Percentiles rank a stretch among this genome's conserved stretches.
phyloP scores from a whole-genome alignment of 345 rosid genomes.

The Mercurialis annua region DNA sequence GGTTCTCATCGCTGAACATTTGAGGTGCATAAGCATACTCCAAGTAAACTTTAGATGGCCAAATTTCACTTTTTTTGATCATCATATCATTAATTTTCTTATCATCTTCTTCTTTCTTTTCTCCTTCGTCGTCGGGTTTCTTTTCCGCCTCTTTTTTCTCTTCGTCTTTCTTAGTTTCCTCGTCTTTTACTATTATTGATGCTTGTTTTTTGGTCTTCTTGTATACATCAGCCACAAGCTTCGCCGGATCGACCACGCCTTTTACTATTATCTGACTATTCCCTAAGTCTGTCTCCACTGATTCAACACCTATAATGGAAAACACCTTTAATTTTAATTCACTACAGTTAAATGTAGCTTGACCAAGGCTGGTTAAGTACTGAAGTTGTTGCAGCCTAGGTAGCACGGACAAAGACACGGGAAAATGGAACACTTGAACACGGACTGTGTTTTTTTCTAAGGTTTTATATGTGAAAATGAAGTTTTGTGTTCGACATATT shows the following conservation, averaged over 20 bases:
- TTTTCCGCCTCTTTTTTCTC: constrained; percentile 34
- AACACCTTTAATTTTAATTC: too few species aligned
- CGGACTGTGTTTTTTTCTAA: too few species aligned
- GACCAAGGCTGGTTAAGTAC: too few species aligned
- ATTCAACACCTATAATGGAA: constrained; percentile 56
- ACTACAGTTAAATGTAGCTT: too few species aligned
- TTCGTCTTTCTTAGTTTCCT: constrained; percentile 43
- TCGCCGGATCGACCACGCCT: constrained; percentile 50
- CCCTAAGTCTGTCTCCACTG: constrained; percentile 49
- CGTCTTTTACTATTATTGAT: constrained; percentile 45
- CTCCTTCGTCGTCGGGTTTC: constrained; percentile 24
- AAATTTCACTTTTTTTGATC: constrained; percentile 43
- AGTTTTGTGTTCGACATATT: too few species aligned
- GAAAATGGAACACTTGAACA: too few species aligned
- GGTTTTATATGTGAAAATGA: too few species aligned
- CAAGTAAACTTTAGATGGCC: constrained; percentile 35
- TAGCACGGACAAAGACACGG: too few species aligned
- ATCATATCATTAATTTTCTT: constrained; percentile 25
- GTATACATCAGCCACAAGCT: constrained; percentile 41
- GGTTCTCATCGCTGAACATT: constrained; percentile 72
- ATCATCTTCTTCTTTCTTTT: constrained; percentile 28
- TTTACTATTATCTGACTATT: constrained; percentile 46
- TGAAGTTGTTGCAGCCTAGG: too few species aligned
- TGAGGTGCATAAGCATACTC: constrained; percentile 45
- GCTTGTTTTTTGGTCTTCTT: constrained; percentile 58